phyloP scores from a whole-genome alignment of 2,329 filamentous ascomycete species.

The Ophiostoma sp. region DNA sequence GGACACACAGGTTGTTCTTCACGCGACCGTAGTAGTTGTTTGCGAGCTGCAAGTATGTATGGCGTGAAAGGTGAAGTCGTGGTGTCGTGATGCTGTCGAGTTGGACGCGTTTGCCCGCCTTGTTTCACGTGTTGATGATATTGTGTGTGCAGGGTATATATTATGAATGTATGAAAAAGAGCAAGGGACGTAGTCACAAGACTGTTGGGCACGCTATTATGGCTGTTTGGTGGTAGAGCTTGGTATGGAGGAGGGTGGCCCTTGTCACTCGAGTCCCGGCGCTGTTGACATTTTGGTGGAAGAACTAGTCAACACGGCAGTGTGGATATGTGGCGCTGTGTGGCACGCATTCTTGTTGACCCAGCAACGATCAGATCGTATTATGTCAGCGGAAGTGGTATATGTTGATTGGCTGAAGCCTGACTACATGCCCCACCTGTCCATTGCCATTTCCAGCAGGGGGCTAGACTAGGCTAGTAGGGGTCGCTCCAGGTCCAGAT shows the following conservation, averaged over 20 bases:
- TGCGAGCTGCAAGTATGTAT: not conserved
- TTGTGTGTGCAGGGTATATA: conserved; percentile 2
- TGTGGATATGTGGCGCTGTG: conserved; percentile 11
- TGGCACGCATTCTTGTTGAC: not conserved
- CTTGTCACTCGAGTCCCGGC: conserved; percentile 7
- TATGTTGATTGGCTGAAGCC: not conserved
- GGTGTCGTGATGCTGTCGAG: not conserved
- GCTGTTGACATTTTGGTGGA: conserved; percentile 16
- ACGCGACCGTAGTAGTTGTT: not conserved
- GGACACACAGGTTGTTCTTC: not conserved
- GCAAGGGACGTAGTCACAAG: not conserved
- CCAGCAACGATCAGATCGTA: not conserved
- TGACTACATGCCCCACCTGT: not conserved
- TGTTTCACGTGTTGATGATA: conserved; percentile 10
- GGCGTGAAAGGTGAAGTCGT: not conserved
- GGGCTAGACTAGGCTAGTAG: conserved; percentile 9
- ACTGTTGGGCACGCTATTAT: not conserved
- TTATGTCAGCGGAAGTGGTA: not conserved
- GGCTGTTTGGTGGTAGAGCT: conserved; percentile 4
- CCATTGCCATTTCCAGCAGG: not conserved
- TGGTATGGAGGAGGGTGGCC: conserved; percentile 1
- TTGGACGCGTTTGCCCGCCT: conserved; percentile 10
- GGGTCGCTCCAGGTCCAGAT: conserved; percentile 14
- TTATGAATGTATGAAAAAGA: not conserved
- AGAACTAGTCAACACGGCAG: conserved; percentile 17